phyloP scores from a whole-genome alignment of 352 stramenopile genomes.

The Aphanomyces stellatus region DNA sequence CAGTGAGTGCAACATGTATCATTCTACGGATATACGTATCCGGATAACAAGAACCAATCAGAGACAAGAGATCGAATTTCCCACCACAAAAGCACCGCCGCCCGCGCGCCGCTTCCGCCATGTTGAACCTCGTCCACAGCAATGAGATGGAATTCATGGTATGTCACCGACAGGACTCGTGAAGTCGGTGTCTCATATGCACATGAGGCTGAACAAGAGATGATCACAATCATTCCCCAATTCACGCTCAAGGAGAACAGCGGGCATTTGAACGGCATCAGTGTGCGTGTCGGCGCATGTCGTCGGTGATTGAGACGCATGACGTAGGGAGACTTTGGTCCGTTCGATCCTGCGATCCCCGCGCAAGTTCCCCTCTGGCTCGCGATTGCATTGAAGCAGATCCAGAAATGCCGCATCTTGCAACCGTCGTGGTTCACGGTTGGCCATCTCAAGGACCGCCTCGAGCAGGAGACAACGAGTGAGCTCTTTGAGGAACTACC shows the following conservation, averaged over 20 bases:
- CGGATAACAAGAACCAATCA: background rate
- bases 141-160: slow-evolving; percentile 80
- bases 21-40: background rate
- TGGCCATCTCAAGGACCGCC: slow-evolving; percentile 45
- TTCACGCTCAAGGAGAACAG: slow-evolving; percentile 75
- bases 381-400: slow-evolving; percentile 83
- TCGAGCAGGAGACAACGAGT: slow-evolving; percentile 65
- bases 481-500: slow-evolving; percentile 73
- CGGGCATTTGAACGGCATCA: slow-evolving; percentile 72
- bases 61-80: background rate
- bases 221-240: slow-evolving; percentile 79
- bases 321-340: slow-evolving; percentile 69
- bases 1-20: too few species aligned
- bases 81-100: background rate
- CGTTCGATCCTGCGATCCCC: slow-evolving; percentile 78
- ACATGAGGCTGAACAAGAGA: slow-evolving; percentile 79
- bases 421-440: slow-evolving; percentile 74
- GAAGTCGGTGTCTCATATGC: background rate
- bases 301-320: slow-evolving; percentile 9
- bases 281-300: slow-evolving; percentile 26
- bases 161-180: background rate
- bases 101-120: background rate
- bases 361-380: slow-evolving; percentile 82
- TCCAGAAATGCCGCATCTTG: slow-evolving; percentile 82
- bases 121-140: slow-evolving; percentile 8